Percentiles rank a stretch among this genome's conserved stretches.
phyloP scores from a whole-genome alignment of 768 basidiomycete genomes.

The Pholiota molesta region DNA sequence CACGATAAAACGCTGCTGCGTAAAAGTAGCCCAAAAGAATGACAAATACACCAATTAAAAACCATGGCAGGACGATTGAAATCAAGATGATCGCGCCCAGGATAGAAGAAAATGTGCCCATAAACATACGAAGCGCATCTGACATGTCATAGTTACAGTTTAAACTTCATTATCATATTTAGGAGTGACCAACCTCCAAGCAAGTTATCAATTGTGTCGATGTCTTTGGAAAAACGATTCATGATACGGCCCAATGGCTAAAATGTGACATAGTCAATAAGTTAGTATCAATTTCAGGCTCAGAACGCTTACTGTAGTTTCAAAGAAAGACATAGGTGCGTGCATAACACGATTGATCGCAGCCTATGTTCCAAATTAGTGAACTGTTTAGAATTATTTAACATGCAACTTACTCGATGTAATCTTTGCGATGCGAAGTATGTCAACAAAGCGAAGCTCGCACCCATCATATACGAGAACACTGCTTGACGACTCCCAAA shows the following conservation, averaged over 20 bases:
- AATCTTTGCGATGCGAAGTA: slow-evolving; percentile 77
- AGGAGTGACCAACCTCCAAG: slow-evolving; percentile 48
- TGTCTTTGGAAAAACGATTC: slow-evolving; percentile 89
- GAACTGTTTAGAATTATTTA: background rate
- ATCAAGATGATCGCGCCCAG: slow-evolving; percentile 80
- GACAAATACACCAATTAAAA: slow-evolving; percentile 72
- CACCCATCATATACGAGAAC: slow-evolving; percentile 68
- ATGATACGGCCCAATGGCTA: slow-evolving; percentile 85
- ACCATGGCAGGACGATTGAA: slow-evolving; percentile 80
- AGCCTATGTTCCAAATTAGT: slow-evolving; percentile 36
- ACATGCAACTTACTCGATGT: slow-evolving; percentile 49
- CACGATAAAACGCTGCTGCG: slow-evolving; percentile 81
- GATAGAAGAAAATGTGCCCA: slow-evolving; percentile 63
- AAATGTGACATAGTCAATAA: slow-evolving; percentile 14
- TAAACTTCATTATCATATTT: background rate
- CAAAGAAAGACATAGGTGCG: slow-evolving; percentile 91
- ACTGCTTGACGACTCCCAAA: slow-evolving; percentile 74
- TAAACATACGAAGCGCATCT: slow-evolving; percentile 78
- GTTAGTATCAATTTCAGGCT: background rate
- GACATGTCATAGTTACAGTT: background rate
- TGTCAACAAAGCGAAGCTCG: slow-evolving; percentile 64
- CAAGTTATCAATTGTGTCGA: slow-evolving; percentile 80
- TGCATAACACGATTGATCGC: slow-evolving; percentile 75
- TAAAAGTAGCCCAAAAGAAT: slow-evolving; percentile 66
- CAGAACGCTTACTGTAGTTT: slow-evolving; percentile 62